A percentile compares a stretch with the other conserved stretches of the same genome.
phyloP scores from a whole-genome alignment of 176 grass and related monocot genomes.

The Hsuehochloa calcarea region DNA sequence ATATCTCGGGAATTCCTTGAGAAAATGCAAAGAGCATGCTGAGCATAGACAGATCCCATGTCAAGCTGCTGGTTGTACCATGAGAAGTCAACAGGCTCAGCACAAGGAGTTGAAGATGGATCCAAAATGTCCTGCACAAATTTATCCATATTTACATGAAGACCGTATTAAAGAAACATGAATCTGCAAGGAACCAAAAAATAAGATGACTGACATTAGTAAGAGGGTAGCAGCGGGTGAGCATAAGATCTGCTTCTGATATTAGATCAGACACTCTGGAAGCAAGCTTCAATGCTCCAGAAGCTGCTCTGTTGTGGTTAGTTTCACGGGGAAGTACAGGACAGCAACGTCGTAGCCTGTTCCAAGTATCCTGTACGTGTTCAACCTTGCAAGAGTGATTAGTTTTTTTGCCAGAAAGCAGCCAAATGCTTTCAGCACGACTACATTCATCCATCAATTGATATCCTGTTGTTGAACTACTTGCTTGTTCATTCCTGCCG shows the following conservation, averaged over 20 bases:
- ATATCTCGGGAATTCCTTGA: slow-evolving; percentile 33
- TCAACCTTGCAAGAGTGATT: slow-evolving; percentile 43
- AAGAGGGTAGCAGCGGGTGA: slow-evolving; percentile 50
- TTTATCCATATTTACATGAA: slow-evolving; percentile 30
- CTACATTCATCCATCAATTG: slow-evolving; percentile 93
- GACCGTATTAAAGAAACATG: slow-evolving; percentile 18
- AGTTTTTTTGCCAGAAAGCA: slow-evolving; percentile 41
- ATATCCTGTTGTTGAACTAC: slow-evolving; percentile 52
- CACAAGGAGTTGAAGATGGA: slow-evolving; percentile 45
- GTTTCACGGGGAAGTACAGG: slow-evolving; percentile 47
- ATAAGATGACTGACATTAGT: slow-evolving; percentile 50
- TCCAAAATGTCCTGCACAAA: slow-evolving; percentile 72
- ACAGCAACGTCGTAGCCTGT: slow-evolving; percentile 51
- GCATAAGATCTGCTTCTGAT: slow-evolving; percentile 80
- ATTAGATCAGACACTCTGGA: slow-evolving; percentile 59
- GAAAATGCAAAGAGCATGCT: slow-evolving; percentile 73
- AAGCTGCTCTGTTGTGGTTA: slow-evolving; percentile 45
- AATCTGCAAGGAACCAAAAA: slow-evolving; percentile 15
- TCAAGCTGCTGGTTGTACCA: slow-evolving; percentile 63
- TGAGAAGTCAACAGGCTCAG: slow-evolving; percentile 59
- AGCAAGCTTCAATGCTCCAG: slow-evolving; percentile 58
- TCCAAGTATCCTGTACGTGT: slow-evolving; percentile 76
- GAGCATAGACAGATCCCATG: slow-evolving; percentile 82
- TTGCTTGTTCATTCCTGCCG: slow-evolving; percentile 40
- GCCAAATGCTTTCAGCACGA: slow-evolving; percentile 52